Evolutionary conservation across 495 filamentous ascomycete genomes (phyloP).

Genomic region (Cudoniella acicularis): DNA sequence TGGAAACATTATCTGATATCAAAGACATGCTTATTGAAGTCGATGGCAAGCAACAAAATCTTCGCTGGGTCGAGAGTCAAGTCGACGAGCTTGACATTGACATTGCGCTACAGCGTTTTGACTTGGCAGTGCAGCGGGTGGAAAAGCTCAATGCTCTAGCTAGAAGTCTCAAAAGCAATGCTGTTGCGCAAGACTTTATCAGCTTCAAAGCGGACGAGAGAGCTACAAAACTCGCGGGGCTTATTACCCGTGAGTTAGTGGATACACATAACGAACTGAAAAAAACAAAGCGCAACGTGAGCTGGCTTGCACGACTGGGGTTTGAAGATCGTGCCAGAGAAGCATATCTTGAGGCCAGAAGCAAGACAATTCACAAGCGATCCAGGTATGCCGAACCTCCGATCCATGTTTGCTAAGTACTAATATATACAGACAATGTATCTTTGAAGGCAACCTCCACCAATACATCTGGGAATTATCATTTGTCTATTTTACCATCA

Average conservation of each 20-base stretch:
- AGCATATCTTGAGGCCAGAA: conserved; percentile 76
- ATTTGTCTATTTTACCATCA: conserved; percentile 91
- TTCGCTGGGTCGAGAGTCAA: conserved; percentile 92
- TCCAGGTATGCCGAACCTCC: conserved; percentile 58
- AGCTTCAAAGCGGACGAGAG: conserved; percentile 84
- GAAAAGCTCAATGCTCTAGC: conserved; percentile 79
- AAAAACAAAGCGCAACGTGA: conserved; percentile 68
- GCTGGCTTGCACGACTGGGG: conserved; percentile 79
- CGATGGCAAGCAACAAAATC: conserved; percentile 91
- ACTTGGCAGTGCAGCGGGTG: conserved; percentile 73
- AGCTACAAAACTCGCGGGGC: conserved; percentile 69
- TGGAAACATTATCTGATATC: conserved; percentile 64
- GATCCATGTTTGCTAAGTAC: background rate
- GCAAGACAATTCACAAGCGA: conserved; percentile 70
- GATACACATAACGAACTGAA: conserved; percentile 66
- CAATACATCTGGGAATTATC: conserved; percentile 95
- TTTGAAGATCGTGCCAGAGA: conserved; percentile 87
- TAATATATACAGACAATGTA: conserved; percentile 62
- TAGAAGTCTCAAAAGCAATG: conserved; percentile 75
- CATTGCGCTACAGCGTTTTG: conserved; percentile 88
- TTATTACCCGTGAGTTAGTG: conserved; percentile 70
- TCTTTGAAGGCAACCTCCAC: conserved; percentile 88
- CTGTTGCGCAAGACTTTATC: conserved; percentile 83
- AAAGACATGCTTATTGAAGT: conserved; percentile 88
- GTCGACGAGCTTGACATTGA: conserved; percentile 95